Percentiles rank a stretch among this genome's conserved stretches.
phyloP scores from a whole-genome alignment of 2,329 filamentous ascomycete species.

The Talaromyces piceae region DNA sequence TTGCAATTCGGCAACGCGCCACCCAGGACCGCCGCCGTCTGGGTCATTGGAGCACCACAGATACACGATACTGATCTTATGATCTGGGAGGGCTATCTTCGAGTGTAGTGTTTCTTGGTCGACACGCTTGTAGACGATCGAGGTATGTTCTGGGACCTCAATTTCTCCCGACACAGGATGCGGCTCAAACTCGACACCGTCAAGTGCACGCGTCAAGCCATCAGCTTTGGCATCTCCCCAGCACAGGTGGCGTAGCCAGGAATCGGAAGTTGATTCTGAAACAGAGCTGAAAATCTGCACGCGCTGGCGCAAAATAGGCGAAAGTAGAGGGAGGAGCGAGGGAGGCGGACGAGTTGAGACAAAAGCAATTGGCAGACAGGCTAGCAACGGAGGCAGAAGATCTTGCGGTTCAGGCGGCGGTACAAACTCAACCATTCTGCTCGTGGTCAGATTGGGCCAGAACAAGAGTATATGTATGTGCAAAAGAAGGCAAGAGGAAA shows the following conservation, averaged over 20 bases:
- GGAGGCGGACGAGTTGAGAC: conserved; percentile 53
- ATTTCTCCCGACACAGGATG: conserved; percentile 60
- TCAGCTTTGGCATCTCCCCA: conserved; percentile 50
- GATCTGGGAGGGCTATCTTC: conserved; percentile 47
- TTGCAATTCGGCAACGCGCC: conserved; percentile 54
- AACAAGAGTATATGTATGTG: background rate
- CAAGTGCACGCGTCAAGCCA: conserved; percentile 47
- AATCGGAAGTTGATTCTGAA: conserved; percentile 36
- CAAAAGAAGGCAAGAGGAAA: background rate
- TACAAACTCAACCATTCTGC: conserved; percentile 47
- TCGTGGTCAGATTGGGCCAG: background rate
- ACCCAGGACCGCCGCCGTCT: conserved; percentile 43
- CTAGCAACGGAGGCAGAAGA: conserved; percentile 55
- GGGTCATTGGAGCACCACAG: conserved; percentile 55
- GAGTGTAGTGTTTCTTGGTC: conserved; percentile 57
- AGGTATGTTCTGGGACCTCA: conserved; percentile 51
- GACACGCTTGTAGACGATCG: conserved; percentile 50
- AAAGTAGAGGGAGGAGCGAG: conserved; percentile 53
- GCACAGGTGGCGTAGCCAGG: conserved; percentile 54
- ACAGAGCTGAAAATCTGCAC: conserved; percentile 49
- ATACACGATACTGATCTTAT: conserved; percentile 49
- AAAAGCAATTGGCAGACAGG: conserved; percentile 55
- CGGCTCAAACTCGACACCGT: conserved; percentile 51
- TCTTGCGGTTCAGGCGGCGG: conserved; percentile 48
- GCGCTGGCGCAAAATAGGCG: conserved; percentile 57